These are phyloP conservation scores for Trypanosoma brucei DNA, from an alignment of 208 protist species.

Conservation along the genomic window DNA sequence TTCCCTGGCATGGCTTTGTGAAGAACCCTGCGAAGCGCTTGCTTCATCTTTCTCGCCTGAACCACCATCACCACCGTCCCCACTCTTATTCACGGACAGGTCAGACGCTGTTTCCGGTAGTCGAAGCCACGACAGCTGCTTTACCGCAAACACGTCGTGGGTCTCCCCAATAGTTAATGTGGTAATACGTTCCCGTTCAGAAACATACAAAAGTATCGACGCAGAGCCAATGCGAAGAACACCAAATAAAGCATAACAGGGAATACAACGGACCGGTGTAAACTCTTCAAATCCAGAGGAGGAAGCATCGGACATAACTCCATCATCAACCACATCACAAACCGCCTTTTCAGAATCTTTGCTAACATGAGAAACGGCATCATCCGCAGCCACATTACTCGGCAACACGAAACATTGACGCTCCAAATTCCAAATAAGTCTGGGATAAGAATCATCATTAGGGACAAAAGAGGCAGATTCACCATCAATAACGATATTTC, in stretches of 20 bases:
- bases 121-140: constrained; percentile 40
- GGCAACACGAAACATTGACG: constrained; percentile 30
- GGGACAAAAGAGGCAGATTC: constrained; percentile 23
- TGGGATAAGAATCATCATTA: constrained; percentile 3
- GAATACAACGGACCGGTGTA: constrained; percentile 15
- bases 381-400: constrained; percentile 23
- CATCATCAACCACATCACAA: constrained; percentile 10
- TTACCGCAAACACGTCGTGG: constrained; percentile 55
- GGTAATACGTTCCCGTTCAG: constrained; percentile 29
- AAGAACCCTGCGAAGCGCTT: background rate
- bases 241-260: constrained; percentile 66
- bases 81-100: background rate
- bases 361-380: constrained; percentile 19
- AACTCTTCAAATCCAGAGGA: background rate
- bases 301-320: background rate
- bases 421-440: constrained; percentile 43
- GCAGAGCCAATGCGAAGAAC: constrained; percentile 48
- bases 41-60: constrained; percentile 8
- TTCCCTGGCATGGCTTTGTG: constrained; percentile 16
- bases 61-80: background rate
- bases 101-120: constrained; percentile 26
- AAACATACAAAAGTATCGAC: constrained; percentile 67
- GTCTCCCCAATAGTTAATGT: constrained; percentile 14
- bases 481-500: constrained; percentile 11
- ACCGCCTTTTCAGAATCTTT: background rate